Base-by-base conservation (phyloP, 2,329 filamentous ascomycete genomes). In the Zymoseptoria ardabiliae region DNA sequence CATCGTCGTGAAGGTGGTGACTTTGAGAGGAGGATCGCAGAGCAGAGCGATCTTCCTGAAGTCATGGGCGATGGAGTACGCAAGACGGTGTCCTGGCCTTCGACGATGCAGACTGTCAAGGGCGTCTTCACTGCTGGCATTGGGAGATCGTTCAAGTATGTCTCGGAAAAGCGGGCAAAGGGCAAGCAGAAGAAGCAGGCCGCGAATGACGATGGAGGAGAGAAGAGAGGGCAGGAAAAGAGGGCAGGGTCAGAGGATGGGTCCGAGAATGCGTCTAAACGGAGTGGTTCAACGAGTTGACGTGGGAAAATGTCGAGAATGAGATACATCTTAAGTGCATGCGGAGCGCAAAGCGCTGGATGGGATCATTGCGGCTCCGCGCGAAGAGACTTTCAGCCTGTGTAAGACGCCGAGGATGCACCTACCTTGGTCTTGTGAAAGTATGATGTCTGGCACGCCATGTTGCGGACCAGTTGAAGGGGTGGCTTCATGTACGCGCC, bases 21-120 rank as follows among this genome's bases (percentile, higher is more conserved):
- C 1, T 97, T 99, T 65, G 94, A 99, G 75, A 85, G 83, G 67
- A 84, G 91, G 20, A 94, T 99, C 66, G 91, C 88, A 0, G 88
- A 89, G 59, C 82, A 88, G 48, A 78, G 81, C 20, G 84, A 88
- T 66, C 78, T 97, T n/a, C 81, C 81, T 50, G 78, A 83, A 23
- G 86, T 88, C 65, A 85, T 97, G 19, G 83, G 86, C 35, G 80
- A 81, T 45, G 88, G 91, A 49, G 92, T 99, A 70, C 88, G 86
- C 70, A 88, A 89, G 71, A 97, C 95, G 0, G 90, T 97, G 68
- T 84, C 85, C 58, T 97, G 94, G 94, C 92, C 94, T 0, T 94
- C 91, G 69, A 91, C 90, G 2, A 86, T 86, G 4, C 93, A 99
- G 75, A 94, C 86, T 57, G 72, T 93, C 63, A 99, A 99, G 76